Evolutionary conservation across 192 early-diverging fungal genomes (phyloP), one percentile per base, ranked within the genome.

Genomic region (Coemansia sp.): DNA sequence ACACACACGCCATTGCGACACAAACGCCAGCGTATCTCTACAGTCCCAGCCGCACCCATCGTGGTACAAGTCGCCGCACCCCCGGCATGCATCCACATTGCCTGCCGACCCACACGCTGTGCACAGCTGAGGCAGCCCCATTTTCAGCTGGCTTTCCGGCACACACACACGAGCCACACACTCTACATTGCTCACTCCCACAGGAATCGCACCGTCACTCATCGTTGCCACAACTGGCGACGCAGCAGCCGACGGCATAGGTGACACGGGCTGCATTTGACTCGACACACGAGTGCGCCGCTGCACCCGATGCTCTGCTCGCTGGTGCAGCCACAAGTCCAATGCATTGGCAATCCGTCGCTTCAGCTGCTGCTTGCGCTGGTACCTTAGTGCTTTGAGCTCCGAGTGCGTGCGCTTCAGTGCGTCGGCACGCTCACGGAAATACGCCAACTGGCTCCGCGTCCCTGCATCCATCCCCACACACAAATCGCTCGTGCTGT

Each of bases 51-150:
- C 54, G 65, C 86, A 87, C 17, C 75, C 72, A 3, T 35, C 41
- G 54, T 86, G 86, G 58, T 77, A 85, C 7, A 21, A n/a, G 35
- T 85, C 84, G 12, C 72, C 77, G 50, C 86, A 87, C 9, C 67
- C 72, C 35, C 48, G 12, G 45, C 86, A 87, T 17, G 60, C 14
- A 12, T 45, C 41, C 41, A n/a, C 41, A 45, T 50, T 51, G 17
- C 69, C 69, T 3, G 65, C 51, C 14, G 77, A 70, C 8, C 66
- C 66, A 21, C 81, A 82, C 45, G 49, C 62, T 57, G 63, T 41
- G 48, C 79, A 82, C 51, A 68, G 29, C 8, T 27, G 61, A 4
- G 57, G 47, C 12, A 57, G 27, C 41, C 16, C 26, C 23, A 16
- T 9, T 2, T 9, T 6, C 59, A 39, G 16, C 17, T 17, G 51